Conservation (phyloP, 768 basidiomycete species). For the Pleurotus cornucopiae region DNA sequence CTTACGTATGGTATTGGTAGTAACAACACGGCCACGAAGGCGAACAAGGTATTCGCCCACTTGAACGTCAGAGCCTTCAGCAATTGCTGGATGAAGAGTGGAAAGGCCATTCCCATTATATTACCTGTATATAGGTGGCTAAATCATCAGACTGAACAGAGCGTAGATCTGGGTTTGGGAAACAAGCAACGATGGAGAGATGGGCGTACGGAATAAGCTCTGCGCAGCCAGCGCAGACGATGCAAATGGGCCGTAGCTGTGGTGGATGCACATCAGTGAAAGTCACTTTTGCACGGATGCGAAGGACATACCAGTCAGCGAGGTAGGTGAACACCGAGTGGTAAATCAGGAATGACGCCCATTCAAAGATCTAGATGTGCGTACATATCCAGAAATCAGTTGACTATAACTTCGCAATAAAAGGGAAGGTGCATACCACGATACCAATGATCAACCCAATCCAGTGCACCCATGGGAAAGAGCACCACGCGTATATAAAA, state of each 20-base stretch:
- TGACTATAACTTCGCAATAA: no score
- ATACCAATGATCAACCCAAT: conserved; percentile 49
- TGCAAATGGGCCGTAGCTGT: conserved; percentile 47
- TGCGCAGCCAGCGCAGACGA: conserved; percentile 63
- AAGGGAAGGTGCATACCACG: conserved; percentile 16
- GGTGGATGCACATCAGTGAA: not conserved
- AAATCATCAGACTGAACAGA: no score
- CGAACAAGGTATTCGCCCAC: conserved; percentile 61
- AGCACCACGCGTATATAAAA: conserved; percentile 69
- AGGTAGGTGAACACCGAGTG: conserved; percentile 51
- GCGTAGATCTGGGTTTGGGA: no score
- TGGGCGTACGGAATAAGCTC: conserved; percentile 44
- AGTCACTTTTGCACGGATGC: not conserved
- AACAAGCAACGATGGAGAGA: not conserved
- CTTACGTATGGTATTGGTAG: conserved; percentile 58
- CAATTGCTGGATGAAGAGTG: conserved; percentile 61
- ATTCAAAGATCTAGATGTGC: conserved; percentile 5
- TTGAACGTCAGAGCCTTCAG: conserved; percentile 49
- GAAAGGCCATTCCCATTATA: conserved; percentile 47
- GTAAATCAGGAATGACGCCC: conserved; percentile 47
- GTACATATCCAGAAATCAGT: no score
- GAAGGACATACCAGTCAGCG: conserved; percentile 49
- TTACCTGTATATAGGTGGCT: conserved; percentile 32
- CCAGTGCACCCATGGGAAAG: conserved; percentile 50
- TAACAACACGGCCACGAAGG: conserved; percentile 45